Base-by-base conservation (phyloP, 2,329 filamentous ascomycete species). In the Emericellopsis atlantica region DNA sequence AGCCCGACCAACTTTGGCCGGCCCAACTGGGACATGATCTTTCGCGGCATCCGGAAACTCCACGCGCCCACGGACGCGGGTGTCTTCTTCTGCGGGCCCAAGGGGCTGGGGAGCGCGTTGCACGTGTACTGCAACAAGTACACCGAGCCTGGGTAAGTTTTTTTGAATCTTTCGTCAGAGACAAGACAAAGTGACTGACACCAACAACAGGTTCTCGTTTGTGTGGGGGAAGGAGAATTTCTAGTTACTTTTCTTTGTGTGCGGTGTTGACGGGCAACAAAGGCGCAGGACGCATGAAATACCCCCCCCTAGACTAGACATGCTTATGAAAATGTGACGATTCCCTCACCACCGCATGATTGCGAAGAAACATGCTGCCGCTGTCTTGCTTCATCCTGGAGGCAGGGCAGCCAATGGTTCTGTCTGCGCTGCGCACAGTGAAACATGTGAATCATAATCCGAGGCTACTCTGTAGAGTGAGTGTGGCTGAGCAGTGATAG, bases 21-120 rank as follows among this genome's bases (percentile, higher is more conserved):
- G 21, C 86, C 86, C 14, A 90, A 92, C 63, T 92, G 86, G 86
- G 84, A 92, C 56, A 86, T 86, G 76, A 84, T 93, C 52, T 92
- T 92, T 66, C 76, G 84, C 47, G 81, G 81, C 41, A 84, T 93
- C 56, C 70, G 84, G 53, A 88, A 88, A 62, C 75, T 92, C 48
- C 82, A 87, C 55, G 66, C 70, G 5, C 81, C 82, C 2, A 76
- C 76, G 37, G 81, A 86, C 61, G 79, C 79, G 2, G 82, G 82
- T 50, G 82, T 87, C 15, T 87, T 92, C 68, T 92, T 90, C 69
- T 92, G 85, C 56, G 85, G 85, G 0, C 85, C 85, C 29, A 90
- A 90, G 65, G 79, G 76, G 1, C 62, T 90, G 48, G 85, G 85
- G 39, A 87, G 80, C 55, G 67, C 77, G 45, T 61, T 92, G 56